Base-by-base conservation (phyloP, 2,329 filamentous ascomycete species). In the Aspergillus ruber region DNA sequence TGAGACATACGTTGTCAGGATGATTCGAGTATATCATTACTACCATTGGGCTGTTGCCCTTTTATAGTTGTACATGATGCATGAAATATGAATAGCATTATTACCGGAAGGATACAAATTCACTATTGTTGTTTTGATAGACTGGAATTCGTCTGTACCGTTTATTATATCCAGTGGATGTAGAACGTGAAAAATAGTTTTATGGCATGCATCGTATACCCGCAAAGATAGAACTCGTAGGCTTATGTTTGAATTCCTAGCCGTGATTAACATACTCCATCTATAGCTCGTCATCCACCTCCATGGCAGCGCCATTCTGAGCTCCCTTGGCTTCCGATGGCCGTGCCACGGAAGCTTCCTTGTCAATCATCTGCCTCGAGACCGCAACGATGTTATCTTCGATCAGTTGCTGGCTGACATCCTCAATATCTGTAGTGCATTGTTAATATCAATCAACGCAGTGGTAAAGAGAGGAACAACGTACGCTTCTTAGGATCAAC, bases 381-480 rank as follows among this genome's bases (percentile, higher is more conserved):
- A 98, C 90, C 3, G 90, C 88, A 10, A 98, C 93, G 56, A 98
- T 98, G 73, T 98, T 98, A 80, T 98, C 93, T 74, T 98, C 94
- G 62, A 98, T 97, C 56, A 97, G 80, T 68, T 94, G 85, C 72
- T 96, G 90, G 47, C 93, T 93, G 42, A 98, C 88, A 60, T 95
- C 90, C 71, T 96, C 90, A 65, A 98, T 80, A 69, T 98, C 78
- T 81, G 55, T 42, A 48, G 9, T 33, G n/a, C 6, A 27, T n/a
- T 18, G 45, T 63, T 57, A 68, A 56, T 51, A 46, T 47, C 17
- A 39, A 38, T 18, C 17, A 18, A 40, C 21, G 40, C 13, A 7
- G n/a, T 18, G 13, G 23, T 21, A 23, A 25, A 25, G 1, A 15
- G 44, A 32, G 27, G 39, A 8, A 32, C 15, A 33, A 74, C 77